These are phyloP conservation scores for Chlorella sp. DNA, from an alignment of 139 green algal genomes.

Conservation along the genomic window DNA sequence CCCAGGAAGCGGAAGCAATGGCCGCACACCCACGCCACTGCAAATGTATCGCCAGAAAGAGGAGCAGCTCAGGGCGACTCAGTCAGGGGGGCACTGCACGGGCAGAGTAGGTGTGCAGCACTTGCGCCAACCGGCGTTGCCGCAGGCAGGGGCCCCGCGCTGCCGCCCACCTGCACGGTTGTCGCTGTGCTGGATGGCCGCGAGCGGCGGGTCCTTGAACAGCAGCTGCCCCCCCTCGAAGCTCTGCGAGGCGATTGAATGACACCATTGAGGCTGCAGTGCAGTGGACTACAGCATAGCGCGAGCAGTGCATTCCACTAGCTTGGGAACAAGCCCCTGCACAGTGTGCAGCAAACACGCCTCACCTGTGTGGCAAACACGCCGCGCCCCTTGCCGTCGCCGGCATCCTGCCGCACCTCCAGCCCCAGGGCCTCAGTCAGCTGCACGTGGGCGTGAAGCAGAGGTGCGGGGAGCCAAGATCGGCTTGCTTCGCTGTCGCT, in stretches of 20 bases:
- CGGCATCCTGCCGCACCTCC: constrained; percentile 50
- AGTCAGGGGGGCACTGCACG: too few relatives aligned
- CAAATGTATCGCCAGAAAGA: too few relatives aligned
- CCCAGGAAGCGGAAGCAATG: constrained; percentile 68
- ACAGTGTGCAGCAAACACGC: background rate
- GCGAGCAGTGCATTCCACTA: too few relatives aligned
- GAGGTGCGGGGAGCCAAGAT: too few relatives aligned
- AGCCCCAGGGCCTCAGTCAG: constrained; percentile 9
- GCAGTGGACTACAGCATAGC: too few relatives aligned
- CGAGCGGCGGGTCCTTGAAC: constrained; percentile 60
- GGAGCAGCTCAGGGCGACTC: too few relatives aligned
- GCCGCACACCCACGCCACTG: constrained; percentile 52
- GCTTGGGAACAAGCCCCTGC: background rate
- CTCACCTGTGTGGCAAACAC: constrained; percentile 51
- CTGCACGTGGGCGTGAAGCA: background rate
- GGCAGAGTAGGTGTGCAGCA: too few relatives aligned
- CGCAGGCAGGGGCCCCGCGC: too few relatives aligned
- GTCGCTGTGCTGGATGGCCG: constrained; percentile 53
- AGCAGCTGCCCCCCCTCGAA: constrained; percentile 49
- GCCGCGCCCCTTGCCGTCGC: constrained; percentile 60
- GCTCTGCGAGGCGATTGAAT: constrained; percentile 18
- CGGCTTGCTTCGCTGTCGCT: too few relatives aligned
- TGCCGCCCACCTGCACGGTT: constrained; percentile 39
- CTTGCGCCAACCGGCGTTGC: too few relatives aligned
- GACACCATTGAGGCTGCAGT: too few relatives aligned